Evolutionary conservation across 345 rosid genomes (phyloP), one percentile per base, ranked within the genome.

Genomic region (Eutrema heterophyllum): DNA sequence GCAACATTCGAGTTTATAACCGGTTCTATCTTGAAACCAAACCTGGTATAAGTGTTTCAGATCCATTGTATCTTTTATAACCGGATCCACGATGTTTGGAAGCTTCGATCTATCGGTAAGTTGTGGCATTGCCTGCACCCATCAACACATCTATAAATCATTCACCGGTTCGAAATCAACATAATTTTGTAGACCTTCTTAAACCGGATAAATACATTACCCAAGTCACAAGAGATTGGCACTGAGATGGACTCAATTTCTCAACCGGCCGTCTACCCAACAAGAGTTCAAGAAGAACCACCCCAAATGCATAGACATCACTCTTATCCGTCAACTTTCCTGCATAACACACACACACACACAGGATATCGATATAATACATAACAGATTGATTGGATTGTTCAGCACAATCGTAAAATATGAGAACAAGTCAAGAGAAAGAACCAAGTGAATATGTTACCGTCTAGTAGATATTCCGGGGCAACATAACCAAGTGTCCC

Each of bases 401-500:
- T 39, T 38, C 16, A 7, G 1, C 7, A 53, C 58, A 53, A 36
- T 26, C 38, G 35, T 11, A 11, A 68, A 18, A 29, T n/a, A 30
- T 43, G 54, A 56, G 30, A 39, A 56, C 26, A 7, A 55, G 33
- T 30, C 24, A 59, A 2, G 35, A 27, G n/a, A 36, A 10, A 9
- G 40, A 69, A 11, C 8, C 36, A 84, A 33, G 21, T 18, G 7
- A 45, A 29, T 7, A 54, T 38, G 18, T 33, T 87, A 94, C 98
- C 98, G 50, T 91, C 95, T 67, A 89, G 67, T 60, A 94, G 82
- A 58, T 94, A 94, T 80, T 94, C 97, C 0, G 97, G 98, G 5
- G 98, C 98, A 13, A 94, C 86, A 75, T 94, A 94, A 68, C 98
- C 98, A 69, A 91, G 82, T 2, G 98, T 94, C 67, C 97, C 98